Percentiles rank a stretch among this genome's conserved stretches.
phyloP scores from a whole-genome alignment of 192 early-diverging fungal species.

The Linnemannia schmuckeri region DNA sequence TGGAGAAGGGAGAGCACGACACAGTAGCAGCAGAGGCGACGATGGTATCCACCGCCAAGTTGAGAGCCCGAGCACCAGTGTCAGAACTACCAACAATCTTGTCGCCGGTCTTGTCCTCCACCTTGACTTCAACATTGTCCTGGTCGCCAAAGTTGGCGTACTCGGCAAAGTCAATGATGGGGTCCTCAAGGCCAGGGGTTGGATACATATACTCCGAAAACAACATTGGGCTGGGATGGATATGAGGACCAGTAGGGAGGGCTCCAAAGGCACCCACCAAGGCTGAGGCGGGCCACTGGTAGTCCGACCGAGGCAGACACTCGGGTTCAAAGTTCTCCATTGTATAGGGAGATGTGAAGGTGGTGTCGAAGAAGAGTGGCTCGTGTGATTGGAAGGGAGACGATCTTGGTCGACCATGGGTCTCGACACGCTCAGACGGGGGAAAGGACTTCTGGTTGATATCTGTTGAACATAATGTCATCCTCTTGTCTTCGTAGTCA shows the following conservation, averaged over 20 bases:
- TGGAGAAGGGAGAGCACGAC: neutral
- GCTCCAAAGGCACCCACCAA: neutral
- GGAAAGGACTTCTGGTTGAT: neutral
- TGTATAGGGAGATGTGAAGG: neutral
- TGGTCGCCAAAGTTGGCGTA: neutral
- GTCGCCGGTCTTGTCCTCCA: neutral
- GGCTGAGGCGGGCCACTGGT: slow-evolving; percentile 11
- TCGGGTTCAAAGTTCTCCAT: slow-evolving; percentile 50
- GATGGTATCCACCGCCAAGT: neutral
- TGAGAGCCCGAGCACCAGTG: neutral
- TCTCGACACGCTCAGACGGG: neutral
- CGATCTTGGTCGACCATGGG: neutral
- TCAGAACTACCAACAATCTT: neutral
- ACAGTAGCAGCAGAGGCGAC: neutral
- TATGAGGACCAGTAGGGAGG: neutral
- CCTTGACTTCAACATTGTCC: neutral
- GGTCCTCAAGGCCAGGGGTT: neutral
- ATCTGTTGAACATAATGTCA: neutral
- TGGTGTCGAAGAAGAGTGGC: neutral
- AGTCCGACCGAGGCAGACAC: slow-evolving; percentile 24
- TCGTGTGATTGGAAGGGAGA: neutral
- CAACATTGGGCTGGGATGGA: neutral
- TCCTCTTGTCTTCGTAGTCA: neutral
- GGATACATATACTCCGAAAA: neutral
- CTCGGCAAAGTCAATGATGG: neutral